These are phyloP conservation scores for Avicennia marina DNA, from an alignment of 257 asterid species.

Conservation along the genomic window DNA sequence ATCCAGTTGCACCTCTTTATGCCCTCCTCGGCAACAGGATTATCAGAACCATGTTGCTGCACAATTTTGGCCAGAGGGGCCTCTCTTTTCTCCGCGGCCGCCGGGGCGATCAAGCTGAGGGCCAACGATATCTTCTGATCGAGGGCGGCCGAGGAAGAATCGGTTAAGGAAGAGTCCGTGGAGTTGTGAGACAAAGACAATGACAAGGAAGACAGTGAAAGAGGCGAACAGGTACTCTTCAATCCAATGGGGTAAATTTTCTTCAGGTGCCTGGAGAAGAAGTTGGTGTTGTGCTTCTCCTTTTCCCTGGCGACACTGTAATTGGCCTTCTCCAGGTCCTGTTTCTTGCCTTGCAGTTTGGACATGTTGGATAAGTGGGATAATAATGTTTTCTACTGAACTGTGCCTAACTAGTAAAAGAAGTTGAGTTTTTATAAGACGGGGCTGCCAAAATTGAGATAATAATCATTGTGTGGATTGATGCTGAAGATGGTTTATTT, in stretches of 20 bases:
- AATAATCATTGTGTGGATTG: too few relatives aligned
- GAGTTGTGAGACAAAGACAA: slow-evolving; percentile 72
- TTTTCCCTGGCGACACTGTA: slow-evolving; percentile 31
- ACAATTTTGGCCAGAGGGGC: slow-evolving; percentile 17
- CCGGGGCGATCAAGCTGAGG: slow-evolving; percentile 42
- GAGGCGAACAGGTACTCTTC: slow-evolving; percentile 52
- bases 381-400: too few relatives aligned
- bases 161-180: slow-evolving; percentile 59
- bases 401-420: too few relatives aligned
- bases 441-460: neutral
- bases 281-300: slow-evolving; percentile 42
- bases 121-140: slow-evolving; percentile 59
- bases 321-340: neutral
- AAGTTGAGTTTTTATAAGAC: too few relatives aligned
- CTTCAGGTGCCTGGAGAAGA: slow-evolving; percentile 50
- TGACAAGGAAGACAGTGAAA: slow-evolving; percentile 69
- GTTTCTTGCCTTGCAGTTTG: neutral
- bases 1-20: slow-evolving; percentile 81
- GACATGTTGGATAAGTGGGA: neutral
- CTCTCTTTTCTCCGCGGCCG: slow-evolving; percentile 25
- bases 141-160: slow-evolving; percentile 37
- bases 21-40: slow-evolving; percentile 36
- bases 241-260: slow-evolving; percentile 72
- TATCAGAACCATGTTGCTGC: slow-evolving; percentile 26
- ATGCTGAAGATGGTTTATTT: too few relatives aligned